These are phyloP conservation scores for Sonneratia alba DNA, from an alignment of 345 rosid genomes.

Conservation along the genomic window DNA sequence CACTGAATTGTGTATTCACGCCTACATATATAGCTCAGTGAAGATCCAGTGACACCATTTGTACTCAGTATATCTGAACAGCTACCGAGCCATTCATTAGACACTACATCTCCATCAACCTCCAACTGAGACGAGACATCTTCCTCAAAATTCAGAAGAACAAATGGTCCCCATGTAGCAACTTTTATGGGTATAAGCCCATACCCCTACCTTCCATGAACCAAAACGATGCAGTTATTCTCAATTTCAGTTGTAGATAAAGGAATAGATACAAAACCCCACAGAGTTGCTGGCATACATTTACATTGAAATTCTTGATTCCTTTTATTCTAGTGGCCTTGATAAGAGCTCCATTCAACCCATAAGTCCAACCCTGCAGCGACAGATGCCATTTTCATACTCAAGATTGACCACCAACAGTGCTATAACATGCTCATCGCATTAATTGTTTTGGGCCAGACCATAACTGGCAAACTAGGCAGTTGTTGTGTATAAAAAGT, in stretches of 20 bases:
- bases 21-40: constrained; percentile 56
- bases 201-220: constrained; percentile 47
- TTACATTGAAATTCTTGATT: constrained; percentile 42
- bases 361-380: constrained; percentile 84
- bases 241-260: neutral
- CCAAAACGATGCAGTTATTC: constrained; percentile 16
- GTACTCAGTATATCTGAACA: constrained; percentile 42
- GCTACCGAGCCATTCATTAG: constrained; percentile 74
- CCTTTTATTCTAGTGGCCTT: constrained; percentile 67
- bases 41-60: constrained; percentile 46
- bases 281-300: constrained; percentile 30
- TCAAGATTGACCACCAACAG: neutral
- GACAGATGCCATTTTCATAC: neutral
- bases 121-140: constrained; percentile 16
- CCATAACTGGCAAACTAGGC: neutral
- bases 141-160: constrained; percentile 54
- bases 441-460: neutral
- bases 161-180: constrained; percentile 84
- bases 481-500: neutral
- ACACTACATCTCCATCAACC: constrained; percentile 24
- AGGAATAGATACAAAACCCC: constrained; percentile 1
- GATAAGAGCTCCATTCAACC: constrained; percentile 64
- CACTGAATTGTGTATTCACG: constrained; percentile 66
- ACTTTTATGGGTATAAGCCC: constrained; percentile 64
- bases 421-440: neutral